phyloP scores from a whole-genome alignment of 2,329 filamentous ascomycete genomes.

The Phyllachora maydis region DNA sequence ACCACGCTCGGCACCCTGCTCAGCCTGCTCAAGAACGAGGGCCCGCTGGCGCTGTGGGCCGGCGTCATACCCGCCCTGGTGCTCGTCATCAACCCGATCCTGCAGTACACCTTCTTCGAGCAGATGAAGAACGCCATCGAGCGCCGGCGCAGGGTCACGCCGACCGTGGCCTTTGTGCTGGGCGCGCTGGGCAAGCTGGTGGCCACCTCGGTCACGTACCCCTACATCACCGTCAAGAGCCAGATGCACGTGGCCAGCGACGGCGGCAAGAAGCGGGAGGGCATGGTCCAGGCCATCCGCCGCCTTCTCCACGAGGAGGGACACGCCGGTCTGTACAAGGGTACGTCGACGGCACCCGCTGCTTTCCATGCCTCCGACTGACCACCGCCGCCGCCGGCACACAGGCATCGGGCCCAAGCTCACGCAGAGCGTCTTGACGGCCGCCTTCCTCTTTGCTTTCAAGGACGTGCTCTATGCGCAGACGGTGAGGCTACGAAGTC shows the following conservation, averaged over 20 bases:
- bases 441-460: slow-evolving; percentile 91
- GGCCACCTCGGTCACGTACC: slow-evolving; percentile 82
- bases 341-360: too few relatives aligned
- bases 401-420: slow-evolving; percentile 88
- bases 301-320: slow-evolving; percentile 89
- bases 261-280: slow-evolving; percentile 83
- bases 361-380: too few relatives aligned
- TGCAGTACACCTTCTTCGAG: slow-evolving; percentile 95
- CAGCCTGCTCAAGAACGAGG: slow-evolving; percentile 64
- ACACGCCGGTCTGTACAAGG: slow-evolving; percentile 68
- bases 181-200: slow-evolving; percentile 84
- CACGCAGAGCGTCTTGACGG: slow-evolving; percentile 88
- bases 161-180: too few relatives aligned
- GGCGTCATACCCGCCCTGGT: slow-evolving; percentile 89
- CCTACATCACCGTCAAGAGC: slow-evolving; percentile 93
- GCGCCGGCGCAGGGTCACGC: too few relatives aligned
- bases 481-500: slow-evolving; percentile 51
- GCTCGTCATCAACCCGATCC: slow-evolving; percentile 86
- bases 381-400: slow-evolving; percentile 1
- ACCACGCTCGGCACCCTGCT: slow-evolving; percentile 68
- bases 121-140: slow-evolving; percentile 54
- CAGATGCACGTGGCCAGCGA: slow-evolving; percentile 82
- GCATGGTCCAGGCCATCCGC: slow-evolving; percentile 82
- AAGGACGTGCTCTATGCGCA: slow-evolving; percentile 90
- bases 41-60: slow-evolving; percentile 66